Conservation (phyloP, 1,284 basidiomycete genomes). For the Malassezia arunalokei region DNA sequence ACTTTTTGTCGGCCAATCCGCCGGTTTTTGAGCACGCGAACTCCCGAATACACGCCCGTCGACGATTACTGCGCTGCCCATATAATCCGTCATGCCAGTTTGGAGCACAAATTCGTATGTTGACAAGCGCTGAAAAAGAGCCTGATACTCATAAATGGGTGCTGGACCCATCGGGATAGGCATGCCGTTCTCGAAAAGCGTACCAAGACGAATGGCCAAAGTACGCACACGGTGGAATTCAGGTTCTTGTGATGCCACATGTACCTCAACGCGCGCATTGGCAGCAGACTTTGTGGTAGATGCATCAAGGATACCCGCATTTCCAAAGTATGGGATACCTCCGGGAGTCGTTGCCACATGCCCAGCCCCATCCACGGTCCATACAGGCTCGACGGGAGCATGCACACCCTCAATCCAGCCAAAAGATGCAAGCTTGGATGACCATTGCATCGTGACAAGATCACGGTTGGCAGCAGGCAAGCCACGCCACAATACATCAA, state of each 20-base stretch:
- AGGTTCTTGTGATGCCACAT: constrained; percentile 7
- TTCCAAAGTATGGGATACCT: constrained; percentile 27
- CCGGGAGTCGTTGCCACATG: background rate
- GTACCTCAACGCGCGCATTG: background rate
- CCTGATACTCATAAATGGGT: constrained; percentile 12
- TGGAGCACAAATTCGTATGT: constrained; percentile 15
- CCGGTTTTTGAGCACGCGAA: background rate
- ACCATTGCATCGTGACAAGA: constrained; percentile 30
- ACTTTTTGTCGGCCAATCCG: background rate
- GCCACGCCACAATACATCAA: constrained; percentile 36
- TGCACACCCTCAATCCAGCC: constrained; percentile 35
- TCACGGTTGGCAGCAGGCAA: constrained; percentile 28
- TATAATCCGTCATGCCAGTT: constrained; percentile 10
- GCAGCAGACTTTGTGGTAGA: background rate
- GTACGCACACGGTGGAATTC: constrained; percentile 12
- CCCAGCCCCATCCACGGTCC: background rate
- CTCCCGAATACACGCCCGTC: background rate
- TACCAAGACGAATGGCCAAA: constrained; percentile 5
- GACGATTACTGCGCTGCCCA: constrained; percentile 10
- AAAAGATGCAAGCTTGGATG: constrained; percentile 25
- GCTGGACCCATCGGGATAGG: background rate
- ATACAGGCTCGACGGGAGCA: constrained; percentile 17
- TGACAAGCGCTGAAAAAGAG: constrained; percentile 13
- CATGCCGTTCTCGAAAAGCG: background rate
- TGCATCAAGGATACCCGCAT: constrained; percentile 14